phyloP scores from a whole-genome alignment of 2,329 filamentous ascomycete genomes.

The Pseudovirgaria hyperparasitica region DNA sequence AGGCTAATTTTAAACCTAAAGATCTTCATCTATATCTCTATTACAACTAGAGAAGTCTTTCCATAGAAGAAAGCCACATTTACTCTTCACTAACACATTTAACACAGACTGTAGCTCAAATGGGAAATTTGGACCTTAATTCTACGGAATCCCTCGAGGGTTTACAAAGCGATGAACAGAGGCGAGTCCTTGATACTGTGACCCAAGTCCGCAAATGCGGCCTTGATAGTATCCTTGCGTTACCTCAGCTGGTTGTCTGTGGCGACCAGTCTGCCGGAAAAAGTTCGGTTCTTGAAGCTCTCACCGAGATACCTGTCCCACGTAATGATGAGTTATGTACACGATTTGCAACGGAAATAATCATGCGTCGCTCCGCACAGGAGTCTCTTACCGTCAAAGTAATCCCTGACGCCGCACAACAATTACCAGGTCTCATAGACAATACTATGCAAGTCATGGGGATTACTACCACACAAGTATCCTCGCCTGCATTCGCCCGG shows the following conservation, averaged over 20 bases:
- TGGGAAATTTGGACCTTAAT: too few species aligned
- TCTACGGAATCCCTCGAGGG: conserved; percentile 1
- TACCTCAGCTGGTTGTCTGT: conserved; percentile 12
- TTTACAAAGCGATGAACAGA: conserved; percentile 5
- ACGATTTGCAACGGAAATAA: conserved; percentile 9
- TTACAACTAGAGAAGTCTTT: too few species aligned
- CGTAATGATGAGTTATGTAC: conserved; percentile 7
- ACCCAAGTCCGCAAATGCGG: conserved; percentile 8
- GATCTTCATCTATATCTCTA: too few species aligned
- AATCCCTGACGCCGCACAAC: conserved; percentile 1
- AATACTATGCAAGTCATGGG: conserved; percentile 1
- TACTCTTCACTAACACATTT: too few species aligned
- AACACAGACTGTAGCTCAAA: too few species aligned
- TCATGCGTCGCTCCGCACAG: conserved; percentile 2
- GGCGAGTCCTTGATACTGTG: conserved; percentile 7
- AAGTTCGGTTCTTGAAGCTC: conserved; percentile 8
- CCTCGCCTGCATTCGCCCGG: conserved; percentile 1
- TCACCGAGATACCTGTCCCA: conserved; percentile 8
- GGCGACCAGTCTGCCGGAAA: conserved; percentile 14
- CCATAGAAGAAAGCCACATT: too few species aligned
- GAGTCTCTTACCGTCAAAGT: conserved; percentile 1
- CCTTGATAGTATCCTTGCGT: conserved; percentile 4
- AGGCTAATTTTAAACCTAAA: too few species aligned
- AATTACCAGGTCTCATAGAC: conserved; percentile 2
- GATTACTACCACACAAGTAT: neutral